phyloP scores from a whole-genome alignment of 306 rosid species.

The Hippophae tibetana region DNA sequence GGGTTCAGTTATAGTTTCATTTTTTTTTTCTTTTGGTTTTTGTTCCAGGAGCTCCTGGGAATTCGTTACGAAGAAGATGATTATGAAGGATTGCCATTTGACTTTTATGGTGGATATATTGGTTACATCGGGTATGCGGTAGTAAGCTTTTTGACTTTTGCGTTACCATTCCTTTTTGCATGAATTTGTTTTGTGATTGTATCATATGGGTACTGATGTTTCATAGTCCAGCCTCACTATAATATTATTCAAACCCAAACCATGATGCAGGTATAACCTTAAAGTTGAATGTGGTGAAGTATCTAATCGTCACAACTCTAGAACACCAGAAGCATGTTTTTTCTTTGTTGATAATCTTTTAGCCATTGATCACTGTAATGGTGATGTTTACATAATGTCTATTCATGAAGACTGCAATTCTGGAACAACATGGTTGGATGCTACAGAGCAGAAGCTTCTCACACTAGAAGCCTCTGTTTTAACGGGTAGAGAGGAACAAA shows the following conservation, averaged over 20 bases:
- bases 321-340: slow-evolving; percentile 90
- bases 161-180: not conserved
- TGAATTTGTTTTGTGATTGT: not conserved
- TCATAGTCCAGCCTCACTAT: too few species aligned
- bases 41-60: slow-evolving; percentile 69
- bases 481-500: slow-evolving; percentile 25
- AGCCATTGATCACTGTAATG: slow-evolving; percentile 69
- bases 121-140: slow-evolving; percentile 91
- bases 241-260: too few species aligned
- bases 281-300: slow-evolving; percentile 76
- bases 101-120: slow-evolving; percentile 88
- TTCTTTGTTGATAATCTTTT: slow-evolving; percentile 86
- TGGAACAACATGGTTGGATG: slow-evolving; percentile 56
- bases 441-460: slow-evolving; percentile 59
- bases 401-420: slow-evolving; percentile 41
- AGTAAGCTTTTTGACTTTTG: slow-evolving; percentile 10
- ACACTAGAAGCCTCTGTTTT: slow-evolving; percentile 33
- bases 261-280: slow-evolving; percentile 67
- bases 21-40: slow-evolving; percentile 13
- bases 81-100: slow-evolving; percentile 78
- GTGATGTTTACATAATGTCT: slow-evolving; percentile 74
- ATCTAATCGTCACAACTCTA: slow-evolving; percentile 62
- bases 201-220: not conserved
- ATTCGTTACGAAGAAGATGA: slow-evolving; percentile 54
- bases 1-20: not conserved